A percentile compares a stretch with the other conserved stretches of the same genome.
These are phyloP conservation scores for Salix caprea DNA, from an alignment of 345 rosid species.

Conservation along the genomic window DNA sequence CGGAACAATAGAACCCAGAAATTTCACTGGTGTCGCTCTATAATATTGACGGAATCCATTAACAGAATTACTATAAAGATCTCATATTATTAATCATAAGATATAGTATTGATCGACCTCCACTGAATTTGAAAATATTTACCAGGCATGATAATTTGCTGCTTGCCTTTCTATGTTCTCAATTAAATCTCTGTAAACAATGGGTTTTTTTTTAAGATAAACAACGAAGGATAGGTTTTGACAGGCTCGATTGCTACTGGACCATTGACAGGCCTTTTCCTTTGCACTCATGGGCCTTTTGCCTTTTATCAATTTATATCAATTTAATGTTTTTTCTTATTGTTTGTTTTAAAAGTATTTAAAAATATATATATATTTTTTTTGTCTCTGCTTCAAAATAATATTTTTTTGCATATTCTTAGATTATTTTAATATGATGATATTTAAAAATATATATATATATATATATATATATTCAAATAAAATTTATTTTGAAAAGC, in stretches of 20 bases:
- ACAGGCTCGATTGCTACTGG: not conserved
- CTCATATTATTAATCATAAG: not conserved
- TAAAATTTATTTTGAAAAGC: too few relatives aligned
- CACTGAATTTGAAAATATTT: not conserved
- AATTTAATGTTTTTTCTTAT: not conserved
- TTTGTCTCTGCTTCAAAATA: too few relatives aligned
- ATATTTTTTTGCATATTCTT: too few relatives aligned
- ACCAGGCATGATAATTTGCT: not conserved
- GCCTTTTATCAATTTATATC: not conserved
- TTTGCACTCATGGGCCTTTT: not conserved
- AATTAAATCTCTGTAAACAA: not conserved
- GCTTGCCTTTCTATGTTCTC: not conserved
- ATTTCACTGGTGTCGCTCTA: too few relatives aligned
- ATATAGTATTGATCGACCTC: not conserved
- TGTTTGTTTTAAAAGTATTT: too few relatives aligned
- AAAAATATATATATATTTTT: too few relatives aligned
- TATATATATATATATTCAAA: too few relatives aligned
- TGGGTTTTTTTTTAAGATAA: not conserved
- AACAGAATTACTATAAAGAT: too few relatives aligned
- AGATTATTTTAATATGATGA: too few relatives aligned
- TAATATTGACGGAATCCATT: not conserved
- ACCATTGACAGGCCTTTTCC: not conserved
- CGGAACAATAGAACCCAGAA: too few relatives aligned
- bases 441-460: too few relatives aligned
- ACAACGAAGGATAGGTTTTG: not conserved